Evolutionary conservation across 352 stramenopile genomes (phyloP), one percentile per base, ranked within the genome.

Genomic region (Globisporangium middletonii): DNA sequence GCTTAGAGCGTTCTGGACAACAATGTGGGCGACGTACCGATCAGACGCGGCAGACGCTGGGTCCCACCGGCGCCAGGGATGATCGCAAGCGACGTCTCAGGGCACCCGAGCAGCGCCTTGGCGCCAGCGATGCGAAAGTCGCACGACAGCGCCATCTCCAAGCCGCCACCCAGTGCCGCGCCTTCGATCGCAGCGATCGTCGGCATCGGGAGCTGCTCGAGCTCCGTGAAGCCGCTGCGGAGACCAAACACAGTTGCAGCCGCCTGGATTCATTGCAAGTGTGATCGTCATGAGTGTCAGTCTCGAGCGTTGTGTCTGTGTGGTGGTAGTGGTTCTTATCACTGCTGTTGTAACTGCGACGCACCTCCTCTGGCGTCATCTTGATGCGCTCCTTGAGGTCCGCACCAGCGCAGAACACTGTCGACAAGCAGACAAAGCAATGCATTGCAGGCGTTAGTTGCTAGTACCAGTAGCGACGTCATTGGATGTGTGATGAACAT

Each of bases 171-270:
- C 18, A 97, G 76, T 6, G 94, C 92, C 4, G 88, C 85, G 16
- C 89, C 89, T 71, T 98, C 89, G 45, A 98, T 92, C 0, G 81
- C 92, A 19, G 92, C 89, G 62, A 98, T 96, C 3, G 92, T 95
- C 19, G 94, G 94, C 77, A 97, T 96, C 6, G 90, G 89, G 13
- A 98, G 72, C 58, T 90, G 73, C 33, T 93, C 83, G 16, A 98
- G 62, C 44, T 89, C 77, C 6, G 80, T 84, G 59, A 98, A 97
- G 4, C 83, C 79, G 26, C 66, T 83, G 35, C 92, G 83, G 16
- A 96, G 67, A 23, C 67, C 62, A 62, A 75, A 78, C 2, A 95
- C 83, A 53, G 82, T 97, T 55, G 65, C 77, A 44, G 67, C 86
- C 51, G 69, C 67, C 69, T 79, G 19, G 8, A 27, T 56, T 75